A percentile compares a stretch with the other conserved stretches of the same genome.
phyloP scores from a whole-genome alignment of 2,329 filamentous ascomycete genomes.

The Cladophialophora psammophila region DNA sequence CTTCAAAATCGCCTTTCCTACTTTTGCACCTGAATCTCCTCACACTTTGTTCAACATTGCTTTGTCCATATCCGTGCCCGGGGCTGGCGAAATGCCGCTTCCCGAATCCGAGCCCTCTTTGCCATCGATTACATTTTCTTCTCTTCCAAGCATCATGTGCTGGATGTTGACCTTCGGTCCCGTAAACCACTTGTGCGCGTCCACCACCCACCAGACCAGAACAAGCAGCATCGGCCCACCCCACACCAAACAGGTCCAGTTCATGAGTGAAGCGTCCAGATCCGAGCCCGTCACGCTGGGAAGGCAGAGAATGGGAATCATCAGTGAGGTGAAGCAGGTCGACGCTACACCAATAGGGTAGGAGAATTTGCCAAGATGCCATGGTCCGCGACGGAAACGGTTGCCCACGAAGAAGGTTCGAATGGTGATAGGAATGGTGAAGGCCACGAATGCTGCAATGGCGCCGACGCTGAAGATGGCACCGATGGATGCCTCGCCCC shows the following conservation, averaged over 20 bases:
- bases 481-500: conserved; percentile 67
- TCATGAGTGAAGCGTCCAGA: conserved; percentile 66
- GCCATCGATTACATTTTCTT: conserved; percentile 50
- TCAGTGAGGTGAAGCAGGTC: conserved; percentile 67
- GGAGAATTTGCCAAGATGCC: conserved; percentile 70
- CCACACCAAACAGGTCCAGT: conserved; percentile 46
- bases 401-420: conserved; percentile 62
- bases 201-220: conserved; percentile 44
- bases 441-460: conserved; percentile 68
- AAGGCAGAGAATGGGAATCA: conserved; percentile 73
- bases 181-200: conserved; percentile 47
- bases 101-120: conserved; percentile 36
- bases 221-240: conserved; percentile 45
- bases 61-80: conserved; percentile 21
- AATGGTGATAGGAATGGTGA: conserved; percentile 54
- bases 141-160: conserved; percentile 52
- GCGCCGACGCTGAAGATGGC: conserved; percentile 75
- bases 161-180: conserved; percentile 46
- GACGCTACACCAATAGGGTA: conserved; percentile 65
- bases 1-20: not conserved
- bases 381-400: conserved; percentile 71
- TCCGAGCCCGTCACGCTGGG: conserved; percentile 65
- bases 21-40: not conserved
- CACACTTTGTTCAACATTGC: conserved; percentile 20
- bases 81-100: conserved; percentile 16